Evolutionary conservation across 129 eudicot genomes (phyloP).

Genomic region (Arctium lappa): DNA sequence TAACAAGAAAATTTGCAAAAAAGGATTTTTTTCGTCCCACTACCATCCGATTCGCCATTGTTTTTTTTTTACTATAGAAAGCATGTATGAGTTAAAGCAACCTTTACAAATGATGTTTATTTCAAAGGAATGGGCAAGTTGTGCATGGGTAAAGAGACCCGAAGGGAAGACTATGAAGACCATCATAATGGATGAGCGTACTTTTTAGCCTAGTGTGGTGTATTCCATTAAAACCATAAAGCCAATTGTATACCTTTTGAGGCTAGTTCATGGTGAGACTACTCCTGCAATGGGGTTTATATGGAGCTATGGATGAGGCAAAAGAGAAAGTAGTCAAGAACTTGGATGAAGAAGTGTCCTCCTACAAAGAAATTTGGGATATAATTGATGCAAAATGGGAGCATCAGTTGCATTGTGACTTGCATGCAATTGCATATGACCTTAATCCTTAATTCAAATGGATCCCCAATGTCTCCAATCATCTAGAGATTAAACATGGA

Average conservation of each 20-base stretch:
- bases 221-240: neutral
- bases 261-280: slow-evolving; percentile 17
- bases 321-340: neutral
- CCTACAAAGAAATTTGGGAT: neutral
- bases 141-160: neutral
- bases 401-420: neutral
- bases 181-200: neutral
- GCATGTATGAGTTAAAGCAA: neutral
- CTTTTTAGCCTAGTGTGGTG: neutral
- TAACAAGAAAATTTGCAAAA: neutral
- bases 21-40: neutral
- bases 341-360: neutral
- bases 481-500: neutral
- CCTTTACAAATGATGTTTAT: slow-evolving; percentile 8
- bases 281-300: slow-evolving; percentile 23
- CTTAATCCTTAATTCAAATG: neutral
- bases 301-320: slow-evolving; percentile 17
- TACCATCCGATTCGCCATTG: slow-evolving; percentile 10
- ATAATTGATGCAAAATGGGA: slow-evolving; percentile 4
- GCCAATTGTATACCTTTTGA: neutral
- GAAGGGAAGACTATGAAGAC: neutral
- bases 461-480: neutral
- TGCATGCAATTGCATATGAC: neutral
- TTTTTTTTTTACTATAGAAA: slow-evolving; percentile 4
- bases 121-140: neutral